A percentile compares a stretch with the other conserved stretches of the same genome.
These are phyloP conservation scores for Paecilomyces sp. DNA, from an alignment of 2,329 filamentous ascomycete species.

Conservation along the genomic window DNA sequence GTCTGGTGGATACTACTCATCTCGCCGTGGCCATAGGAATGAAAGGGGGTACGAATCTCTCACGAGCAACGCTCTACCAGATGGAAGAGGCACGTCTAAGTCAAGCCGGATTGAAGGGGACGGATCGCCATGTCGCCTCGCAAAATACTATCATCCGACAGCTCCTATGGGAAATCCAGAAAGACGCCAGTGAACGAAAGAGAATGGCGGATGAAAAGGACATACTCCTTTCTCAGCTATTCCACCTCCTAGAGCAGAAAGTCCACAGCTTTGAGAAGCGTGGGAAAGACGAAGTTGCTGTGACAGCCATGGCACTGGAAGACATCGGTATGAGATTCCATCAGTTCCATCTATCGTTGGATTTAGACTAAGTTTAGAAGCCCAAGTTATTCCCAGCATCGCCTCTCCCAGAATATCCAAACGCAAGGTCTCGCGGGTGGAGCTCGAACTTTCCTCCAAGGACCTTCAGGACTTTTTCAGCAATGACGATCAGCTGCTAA, in stretches of 20 bases:
- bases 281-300: neutral
- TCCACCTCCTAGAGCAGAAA: slow-evolving; percentile 1
- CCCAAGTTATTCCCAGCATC: slow-evolving; percentile 18
- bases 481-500: slow-evolving; percentile 25
- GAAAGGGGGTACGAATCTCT: slow-evolving; percentile 6
- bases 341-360: neutral
- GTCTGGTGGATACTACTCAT: slow-evolving; percentile 6
- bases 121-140: slow-evolving; percentile 23
- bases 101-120: slow-evolving; percentile 24
- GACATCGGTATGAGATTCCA: neutral
- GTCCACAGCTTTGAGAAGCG: neutral
- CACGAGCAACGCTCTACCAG: slow-evolving; percentile 13
- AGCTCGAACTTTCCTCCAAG: slow-evolving; percentile 26
- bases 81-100: slow-evolving; percentile 26
- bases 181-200: slow-evolving; percentile 21
- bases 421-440: slow-evolving; percentile 25
- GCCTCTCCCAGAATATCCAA: slow-evolving; percentile 24
- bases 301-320: neutral
- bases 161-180: slow-evolving; percentile 31
- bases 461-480: slow-evolving; percentile 30
- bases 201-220: slow-evolving; percentile 18
- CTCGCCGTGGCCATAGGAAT: slow-evolving; percentile 15
- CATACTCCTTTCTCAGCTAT: slow-evolving; percentile 18
- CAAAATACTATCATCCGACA: slow-evolving; percentile 29
- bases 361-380: neutral